phyloP scores from a whole-genome alignment of 331 rosid genomes.

The Pyracantha coccinea region DNA sequence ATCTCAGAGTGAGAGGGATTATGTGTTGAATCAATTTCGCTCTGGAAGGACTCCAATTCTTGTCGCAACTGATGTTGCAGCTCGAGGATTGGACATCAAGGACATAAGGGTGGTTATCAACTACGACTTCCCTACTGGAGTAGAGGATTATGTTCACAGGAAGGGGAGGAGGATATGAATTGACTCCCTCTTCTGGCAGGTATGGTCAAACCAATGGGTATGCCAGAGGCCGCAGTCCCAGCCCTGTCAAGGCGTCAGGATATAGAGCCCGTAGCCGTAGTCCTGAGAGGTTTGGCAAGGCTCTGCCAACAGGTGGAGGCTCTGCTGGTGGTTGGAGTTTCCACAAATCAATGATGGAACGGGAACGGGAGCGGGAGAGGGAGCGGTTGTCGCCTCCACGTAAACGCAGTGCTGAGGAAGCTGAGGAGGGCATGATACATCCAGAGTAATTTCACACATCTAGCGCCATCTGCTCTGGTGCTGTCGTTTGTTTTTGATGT shows the following conservation, averaged over 20 bases:
- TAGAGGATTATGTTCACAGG: conserved; percentile 98
- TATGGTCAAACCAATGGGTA: conserved; percentile 9
- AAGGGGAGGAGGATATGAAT: conserved; percentile 62
- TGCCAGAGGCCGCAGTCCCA: conserved; percentile 47
- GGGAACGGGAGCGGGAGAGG: no score
- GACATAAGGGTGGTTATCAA: conserved; percentile 99
- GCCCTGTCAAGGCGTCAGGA: conserved; percentile 53
- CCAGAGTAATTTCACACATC: conserved; percentile 10
- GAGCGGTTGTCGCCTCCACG: conserved; percentile 19
- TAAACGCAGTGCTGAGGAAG: conserved; percentile 31
- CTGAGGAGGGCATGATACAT: conserved; percentile 66
- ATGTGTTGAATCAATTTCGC: conserved; percentile 79
- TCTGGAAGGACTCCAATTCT: conserved; percentile 89
- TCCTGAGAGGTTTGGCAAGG: conserved; percentile 32
- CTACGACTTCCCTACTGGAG: conserved; percentile 95
- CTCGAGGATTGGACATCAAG: conserved; percentile 90
- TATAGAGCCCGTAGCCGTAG: conserved; percentile 53
- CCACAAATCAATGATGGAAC: conserved; percentile 58
- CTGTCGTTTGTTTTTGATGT: neutral
- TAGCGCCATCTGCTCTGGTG: neutral
- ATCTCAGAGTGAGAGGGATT: conserved; percentile 95
- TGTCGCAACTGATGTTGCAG: conserved; percentile 99
- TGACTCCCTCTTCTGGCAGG: conserved; percentile 30
- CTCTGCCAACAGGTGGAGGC: conserved; percentile 13
- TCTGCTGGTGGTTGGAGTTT: conserved; percentile 43